Evolutionary conservation across 2,329 filamentous ascomycete species (phyloP), one percentile per base, ranked within the genome.

Genomic region (Diaporthe vexans): DNA sequence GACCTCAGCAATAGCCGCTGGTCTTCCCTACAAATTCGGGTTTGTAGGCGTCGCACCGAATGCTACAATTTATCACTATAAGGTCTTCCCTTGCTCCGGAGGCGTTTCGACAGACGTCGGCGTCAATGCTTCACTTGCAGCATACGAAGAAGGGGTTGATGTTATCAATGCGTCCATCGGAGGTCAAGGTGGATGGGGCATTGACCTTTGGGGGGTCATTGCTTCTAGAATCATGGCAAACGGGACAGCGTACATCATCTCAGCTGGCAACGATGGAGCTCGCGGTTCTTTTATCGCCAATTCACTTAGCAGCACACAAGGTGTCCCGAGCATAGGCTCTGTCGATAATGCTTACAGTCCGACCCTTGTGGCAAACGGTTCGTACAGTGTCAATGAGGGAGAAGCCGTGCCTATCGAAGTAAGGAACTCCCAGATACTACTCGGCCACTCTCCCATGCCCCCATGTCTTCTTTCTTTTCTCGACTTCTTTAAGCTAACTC

Each of bases 91-190:
- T n/a, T 73, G 71, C 61, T 56, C 46, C 19, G 71, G 59, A 37
- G 35, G 35, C 35, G 71, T 68, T 13, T 17, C 37, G 7, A 56
- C 59, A n/a, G 71, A 73, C 21, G 51, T 73, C 4, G 59, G 59
- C 8, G 59, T 73, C 71, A 68, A 68, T n/a, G 71, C 71, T 7
- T 73, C 59, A 10, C 59, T 68, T 19, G 54, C 48, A 24, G 71
- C 71, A 26, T 68, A 73, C 26, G 71, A 73, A 21, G 59, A 52
- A 24, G 71, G 71, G 8, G 59, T 57, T n/a, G 71, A 73, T 40
- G 51, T 73, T 8, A 73, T 73, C 52, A 73, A 68, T 17, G 71
- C 71, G 19, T 73, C 71, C 21, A 73, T 73, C 4, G 71, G 63
- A 21, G 33, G 51, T 26, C 51, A 68, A 58, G 59, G 59, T 15